These are phyloP conservation scores for Scutellaria minor DNA, from an alignment of 257 asterid species.

Conservation along the genomic window DNA sequence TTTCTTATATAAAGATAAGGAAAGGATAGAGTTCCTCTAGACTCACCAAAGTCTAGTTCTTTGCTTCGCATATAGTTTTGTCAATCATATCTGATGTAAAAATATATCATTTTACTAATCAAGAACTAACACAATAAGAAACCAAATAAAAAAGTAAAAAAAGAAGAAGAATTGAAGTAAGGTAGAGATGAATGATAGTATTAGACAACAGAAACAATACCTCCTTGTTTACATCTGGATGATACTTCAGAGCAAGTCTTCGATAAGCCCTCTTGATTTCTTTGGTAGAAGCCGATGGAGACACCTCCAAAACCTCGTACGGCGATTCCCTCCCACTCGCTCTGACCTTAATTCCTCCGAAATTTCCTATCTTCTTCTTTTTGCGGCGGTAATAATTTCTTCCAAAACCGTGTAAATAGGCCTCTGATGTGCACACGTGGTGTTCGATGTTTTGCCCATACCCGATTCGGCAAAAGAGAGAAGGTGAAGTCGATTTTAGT, in stretches of 20 bases:
- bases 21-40: neutral
- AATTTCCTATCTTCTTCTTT: constrained; percentile 41
- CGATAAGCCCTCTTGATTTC: constrained; percentile 93
- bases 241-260: constrained; percentile 88
- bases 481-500: constrained; percentile 22
- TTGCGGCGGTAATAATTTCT: constrained; percentile 28
- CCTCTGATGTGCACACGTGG: constrained; percentile 26
- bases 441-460: constrained; percentile 47
- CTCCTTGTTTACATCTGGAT: constrained; percentile 95
- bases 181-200: neutral
- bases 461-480: constrained; percentile 45
- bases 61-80: neutral
- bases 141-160: neutral
- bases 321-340: constrained; percentile 79
- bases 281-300: constrained; percentile 70
- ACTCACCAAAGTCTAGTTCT: neutral
- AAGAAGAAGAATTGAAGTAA: neutral
- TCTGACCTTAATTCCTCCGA: constrained; percentile 41
- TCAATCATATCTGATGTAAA: neutral
- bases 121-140: neutral
- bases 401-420: constrained; percentile 35
- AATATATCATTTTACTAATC: neutral
- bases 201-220: constrained; percentile 37
- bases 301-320: constrained; percentile 79
- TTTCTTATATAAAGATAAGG: no score